Percentiles rank a stretch among this genome's conserved stretches.
phyloP scores from a whole-genome alignment of 2,329 filamentous ascomycete genomes.

The Aschersonia sp. region DNA sequence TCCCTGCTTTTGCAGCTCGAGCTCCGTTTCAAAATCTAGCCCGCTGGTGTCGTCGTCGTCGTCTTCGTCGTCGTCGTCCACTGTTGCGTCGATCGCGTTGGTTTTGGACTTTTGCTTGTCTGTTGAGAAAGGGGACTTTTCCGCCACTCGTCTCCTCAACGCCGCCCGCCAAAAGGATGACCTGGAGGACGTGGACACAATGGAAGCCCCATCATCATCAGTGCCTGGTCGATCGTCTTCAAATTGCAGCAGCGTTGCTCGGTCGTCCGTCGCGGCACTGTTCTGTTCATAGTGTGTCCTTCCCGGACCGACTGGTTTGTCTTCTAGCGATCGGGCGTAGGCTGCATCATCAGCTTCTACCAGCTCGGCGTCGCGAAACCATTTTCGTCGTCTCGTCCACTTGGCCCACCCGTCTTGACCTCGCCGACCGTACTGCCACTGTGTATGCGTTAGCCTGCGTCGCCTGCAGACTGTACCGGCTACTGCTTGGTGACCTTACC shows the following conservation, averaged over 20 bases:
- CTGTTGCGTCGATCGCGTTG: conserved; percentile 30
- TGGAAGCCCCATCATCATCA: conserved; percentile 26
- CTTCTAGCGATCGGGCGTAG: conserved; percentile 22
- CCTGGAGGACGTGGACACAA: conserved; percentile 32
- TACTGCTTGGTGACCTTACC: conserved; percentile 30
- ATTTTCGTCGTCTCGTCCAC: conserved; percentile 87
- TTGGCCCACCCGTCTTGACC: conserved; percentile 84
- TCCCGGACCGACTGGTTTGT: conserved; percentile 10
- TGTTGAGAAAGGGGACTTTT: conserved; percentile 14
- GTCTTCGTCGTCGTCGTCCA: conserved; percentile 23
- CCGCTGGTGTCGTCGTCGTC: conserved; percentile 26
- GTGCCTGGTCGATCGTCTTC: conserved; percentile 9
- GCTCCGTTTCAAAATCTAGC: conserved; percentile 29
- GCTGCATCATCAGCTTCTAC: conserved; percentile 49
- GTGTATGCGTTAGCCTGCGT: conserved; percentile 2
- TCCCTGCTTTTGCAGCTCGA: conserved; percentile 37
- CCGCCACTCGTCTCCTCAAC: conserved; percentile 23
- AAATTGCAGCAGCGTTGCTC: conserved; percentile 15
- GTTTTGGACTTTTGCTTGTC: conserved; percentile 22
- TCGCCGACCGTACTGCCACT: conserved; percentile 83
- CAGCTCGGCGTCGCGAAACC: conserved; percentile 92
- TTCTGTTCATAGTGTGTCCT: conserved; percentile 9
- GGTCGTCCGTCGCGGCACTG: conserved; percentile 22
- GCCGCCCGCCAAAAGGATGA: conserved; percentile 28
- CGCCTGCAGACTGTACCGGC: background rate